Base-by-base conservation (phyloP, 2,329 filamentous ascomycete genomes). In the Meredithiella fracta region DNA sequence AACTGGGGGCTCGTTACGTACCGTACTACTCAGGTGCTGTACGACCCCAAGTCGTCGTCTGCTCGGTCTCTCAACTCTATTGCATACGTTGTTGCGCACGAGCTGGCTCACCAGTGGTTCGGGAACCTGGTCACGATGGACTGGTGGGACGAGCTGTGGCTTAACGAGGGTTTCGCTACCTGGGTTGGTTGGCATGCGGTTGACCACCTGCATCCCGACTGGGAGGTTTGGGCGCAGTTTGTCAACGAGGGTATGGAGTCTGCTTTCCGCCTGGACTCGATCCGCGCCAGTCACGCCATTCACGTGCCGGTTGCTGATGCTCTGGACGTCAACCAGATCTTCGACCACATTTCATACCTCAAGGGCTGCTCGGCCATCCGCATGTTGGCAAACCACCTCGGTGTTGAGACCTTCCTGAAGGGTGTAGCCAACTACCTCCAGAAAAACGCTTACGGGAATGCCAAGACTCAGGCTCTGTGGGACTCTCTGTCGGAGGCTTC, bases 1-100 rank as follows among this genome's bases (percentile, higher is more conserved):
- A 94, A 94, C 67, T 96, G 90, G 90, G 90, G 90, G 62, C 76
- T 98, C 55, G 88, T 98, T 58, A 97, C 92, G 31, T 98, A 97
- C 72, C 80, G 89, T 61, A 94, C 91, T 9, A 97, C 91, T 9
- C 90, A 92, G 53, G 85, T 98, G 26, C 77, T 98, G n/a, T 98
- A 92, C 65, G 91, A 98, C 64, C 88, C 94, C 67, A 82, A 88
- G 66, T 86, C 84, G 51, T 96, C 91, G 0, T 91, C 96, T 66
- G 82, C 86, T 44, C 82, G 83, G 61, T 96, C 91, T 72, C 90
- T 89, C 69, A 96, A 95, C 68, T 79, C 90, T 38, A 85, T 98
- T 60, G 92, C 92, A 31, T 97, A 98, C 64, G 90, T 97, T 57
- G 90, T 97, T 53, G 91, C 92, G n/a, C 92, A 98, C 69, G 92